Percentiles rank a stretch among this genome's conserved stretches.
Conservation (phyloP, 2,329 filamentous ascomycete genomes). For the Graphiopsis chlorocephala region DNA sequence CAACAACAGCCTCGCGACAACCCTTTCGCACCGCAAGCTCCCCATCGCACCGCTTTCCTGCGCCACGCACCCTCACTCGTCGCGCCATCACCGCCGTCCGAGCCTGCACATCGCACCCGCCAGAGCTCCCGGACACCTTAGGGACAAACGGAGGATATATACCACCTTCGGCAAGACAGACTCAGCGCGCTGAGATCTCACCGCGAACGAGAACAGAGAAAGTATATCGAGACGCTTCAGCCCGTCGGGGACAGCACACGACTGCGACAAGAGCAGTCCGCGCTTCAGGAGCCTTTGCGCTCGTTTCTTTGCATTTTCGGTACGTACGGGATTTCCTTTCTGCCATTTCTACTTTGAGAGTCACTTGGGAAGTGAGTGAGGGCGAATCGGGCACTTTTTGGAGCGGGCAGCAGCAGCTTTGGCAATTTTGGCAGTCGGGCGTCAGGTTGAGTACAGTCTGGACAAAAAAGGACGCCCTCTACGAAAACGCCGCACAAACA, state of each 20-base stretch:
- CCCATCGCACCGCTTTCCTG: slow-evolving; percentile 1
- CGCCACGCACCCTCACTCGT: background rate
- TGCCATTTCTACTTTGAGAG: background rate
- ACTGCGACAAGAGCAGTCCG: slow-evolving; percentile 19
- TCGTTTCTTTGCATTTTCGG: slow-evolving; percentile 29
- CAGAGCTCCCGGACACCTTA: slow-evolving; percentile 16
- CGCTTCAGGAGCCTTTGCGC: slow-evolving; percentile 31
- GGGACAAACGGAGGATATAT: slow-evolving; percentile 15
- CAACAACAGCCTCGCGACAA: slow-evolving; percentile 10
- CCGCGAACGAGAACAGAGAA: background rate
- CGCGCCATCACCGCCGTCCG: slow-evolving; percentile 1
- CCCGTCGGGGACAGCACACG: slow-evolving; percentile 9
- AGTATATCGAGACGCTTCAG: slow-evolving; percentile 10
- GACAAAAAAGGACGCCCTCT: background rate
- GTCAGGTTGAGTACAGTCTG: background rate
- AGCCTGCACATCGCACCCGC: slow-evolving; percentile 5
- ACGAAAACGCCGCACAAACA: background rate
- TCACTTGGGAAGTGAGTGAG: background rate
- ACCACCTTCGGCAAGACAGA: background rate
- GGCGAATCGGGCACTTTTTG: background rate
- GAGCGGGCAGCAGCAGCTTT: background rate
- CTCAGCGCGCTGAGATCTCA: slow-evolving; percentile 12
- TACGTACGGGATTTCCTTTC: slow-evolving; percentile 21
- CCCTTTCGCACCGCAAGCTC: slow-evolving; percentile 2
- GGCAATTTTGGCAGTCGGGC: background rate